Conservation (phyloP, 1,284 basidiomycete species). For the Wallemia hederae region DNA sequence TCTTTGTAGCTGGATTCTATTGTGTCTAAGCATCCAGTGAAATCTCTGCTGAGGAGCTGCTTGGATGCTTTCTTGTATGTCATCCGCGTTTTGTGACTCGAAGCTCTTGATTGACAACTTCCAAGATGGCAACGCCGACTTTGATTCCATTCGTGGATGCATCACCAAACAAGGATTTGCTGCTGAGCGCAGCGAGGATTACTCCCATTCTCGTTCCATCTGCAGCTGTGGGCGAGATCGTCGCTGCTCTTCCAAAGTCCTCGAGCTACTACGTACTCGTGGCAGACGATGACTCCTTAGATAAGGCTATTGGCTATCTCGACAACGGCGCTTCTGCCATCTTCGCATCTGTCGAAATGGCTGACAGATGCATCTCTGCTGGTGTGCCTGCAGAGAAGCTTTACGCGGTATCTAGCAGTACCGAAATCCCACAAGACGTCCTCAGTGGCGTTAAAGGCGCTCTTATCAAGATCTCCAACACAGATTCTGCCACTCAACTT, state of each 20-base stretch:
- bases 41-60: background rate
- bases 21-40: background rate
- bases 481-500: conserved; percentile 34
- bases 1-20: background rate
- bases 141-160: background rate
- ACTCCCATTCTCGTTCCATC: conserved; percentile 37
- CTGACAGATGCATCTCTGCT: conserved; percentile 38
- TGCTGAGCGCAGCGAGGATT: conserved; percentile 34
- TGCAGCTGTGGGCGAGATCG: conserved; percentile 5
- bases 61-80: background rate
- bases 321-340: conserved; percentile 49
- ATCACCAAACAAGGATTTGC: conserved; percentile 14
- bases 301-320: conserved; percentile 33
- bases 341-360: conserved; percentile 18
- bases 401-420: conserved; percentile 34
- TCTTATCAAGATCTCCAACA: background rate
- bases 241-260: conserved; percentile 9
- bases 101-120: background rate
- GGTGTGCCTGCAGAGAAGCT: conserved; percentile 39
- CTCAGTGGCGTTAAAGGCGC: background rate
- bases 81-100: background rate
- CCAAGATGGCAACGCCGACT: background rate
- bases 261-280: conserved; percentile 27
- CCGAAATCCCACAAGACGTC: conserved; percentile 23
- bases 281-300: conserved; percentile 21